Conservation (phyloP, 2,329 filamentous ascomycete genomes). For the Beauveria caledonica region DNA sequence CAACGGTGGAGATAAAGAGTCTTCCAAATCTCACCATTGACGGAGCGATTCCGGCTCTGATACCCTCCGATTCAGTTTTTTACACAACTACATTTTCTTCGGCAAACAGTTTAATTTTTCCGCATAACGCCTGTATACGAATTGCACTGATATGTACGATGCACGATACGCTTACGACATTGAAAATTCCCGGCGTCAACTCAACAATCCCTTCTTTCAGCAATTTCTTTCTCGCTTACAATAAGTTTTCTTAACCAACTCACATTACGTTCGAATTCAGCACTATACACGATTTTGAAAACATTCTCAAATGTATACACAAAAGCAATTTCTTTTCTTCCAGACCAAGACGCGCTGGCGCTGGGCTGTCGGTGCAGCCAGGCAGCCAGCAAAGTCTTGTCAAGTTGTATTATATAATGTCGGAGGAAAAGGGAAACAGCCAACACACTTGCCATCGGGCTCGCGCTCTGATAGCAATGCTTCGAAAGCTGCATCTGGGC, state of each 20-base stretch:
- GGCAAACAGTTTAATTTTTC: neutral
- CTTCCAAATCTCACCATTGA: neutral
- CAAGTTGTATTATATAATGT: constrained; percentile 4
- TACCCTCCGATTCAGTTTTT: neutral
- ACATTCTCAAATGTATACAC: neutral
- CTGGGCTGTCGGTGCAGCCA: neutral
- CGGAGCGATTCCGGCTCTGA: neutral
- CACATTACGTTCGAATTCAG: neutral
- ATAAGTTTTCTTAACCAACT: neutral
- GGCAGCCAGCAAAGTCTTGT: neutral
- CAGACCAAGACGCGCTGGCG: neutral
- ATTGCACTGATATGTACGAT: neutral
- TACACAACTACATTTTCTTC: neutral
- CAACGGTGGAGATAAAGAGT: constrained; percentile 36
- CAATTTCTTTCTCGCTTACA: constrained; percentile 12
- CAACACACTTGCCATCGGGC: neutral
- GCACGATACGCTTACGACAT: constrained; percentile 1
- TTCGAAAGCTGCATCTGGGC: neutral
- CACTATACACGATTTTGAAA: neutral
- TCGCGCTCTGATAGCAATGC: neutral
- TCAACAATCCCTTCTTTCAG: constrained; percentile 6
- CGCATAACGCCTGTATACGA: neutral
- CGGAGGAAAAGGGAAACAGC: neutral
- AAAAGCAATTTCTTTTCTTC: neutral
- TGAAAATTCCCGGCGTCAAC: neutral